A percentile compares a stretch with the other conserved stretches of the same genome.
phyloP scores from a whole-genome alignment of 2,329 filamentous ascomycete species.

The Chaetomiaceae sp. region DNA sequence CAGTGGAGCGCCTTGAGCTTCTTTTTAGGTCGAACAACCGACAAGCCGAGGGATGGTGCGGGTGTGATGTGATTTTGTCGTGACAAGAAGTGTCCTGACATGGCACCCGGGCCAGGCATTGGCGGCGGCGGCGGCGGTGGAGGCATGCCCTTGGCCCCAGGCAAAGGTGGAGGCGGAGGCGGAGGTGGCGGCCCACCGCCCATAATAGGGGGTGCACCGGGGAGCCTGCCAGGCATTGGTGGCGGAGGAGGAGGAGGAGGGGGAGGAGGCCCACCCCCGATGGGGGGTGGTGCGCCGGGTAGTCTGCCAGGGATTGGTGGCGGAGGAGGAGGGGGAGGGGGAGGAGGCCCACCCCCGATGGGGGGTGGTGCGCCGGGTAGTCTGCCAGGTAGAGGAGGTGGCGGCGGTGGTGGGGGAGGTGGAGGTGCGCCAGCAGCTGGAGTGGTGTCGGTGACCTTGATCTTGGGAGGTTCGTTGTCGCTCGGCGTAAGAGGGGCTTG shows the following conservation, averaged over 20 bases:
- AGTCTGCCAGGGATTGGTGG: constrained; percentile 45
- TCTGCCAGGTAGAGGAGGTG: constrained; percentile 32
- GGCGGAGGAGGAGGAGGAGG: constrained; percentile 33
- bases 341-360: constrained; percentile 27
- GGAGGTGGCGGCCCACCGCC: constrained; percentile 13
- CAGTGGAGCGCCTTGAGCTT: constrained; percentile 99
- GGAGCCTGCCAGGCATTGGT: constrained; percentile 35
- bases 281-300: constrained; percentile 34
- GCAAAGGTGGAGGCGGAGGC: constrained; percentile 36
- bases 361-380: constrained; percentile 35
- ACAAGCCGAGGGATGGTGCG: constrained; percentile 60
- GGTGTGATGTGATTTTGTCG: constrained; percentile 53
- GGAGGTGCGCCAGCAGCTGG: constrained; percentile 31
- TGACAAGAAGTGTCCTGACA: constrained; percentile 72
- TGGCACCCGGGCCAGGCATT: constrained; percentile 56
- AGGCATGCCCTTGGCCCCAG: constrained; percentile 35
- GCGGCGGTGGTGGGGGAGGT: constrained; percentile 37
- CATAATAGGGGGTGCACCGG: constrained; percentile 30
- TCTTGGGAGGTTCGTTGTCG: constrained; percentile 56
- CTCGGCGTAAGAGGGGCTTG: constrained; percentile 62
- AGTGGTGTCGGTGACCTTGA: constrained; percentile 48
- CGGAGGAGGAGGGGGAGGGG: constrained; percentile 24
- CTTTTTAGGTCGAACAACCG: constrained; percentile 89
- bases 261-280: constrained; percentile 21
- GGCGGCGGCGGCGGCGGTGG: constrained; percentile 54